Conservation (phyloP, 352 stramenopile genomes). For the Globisporangium radiosum region DNA sequence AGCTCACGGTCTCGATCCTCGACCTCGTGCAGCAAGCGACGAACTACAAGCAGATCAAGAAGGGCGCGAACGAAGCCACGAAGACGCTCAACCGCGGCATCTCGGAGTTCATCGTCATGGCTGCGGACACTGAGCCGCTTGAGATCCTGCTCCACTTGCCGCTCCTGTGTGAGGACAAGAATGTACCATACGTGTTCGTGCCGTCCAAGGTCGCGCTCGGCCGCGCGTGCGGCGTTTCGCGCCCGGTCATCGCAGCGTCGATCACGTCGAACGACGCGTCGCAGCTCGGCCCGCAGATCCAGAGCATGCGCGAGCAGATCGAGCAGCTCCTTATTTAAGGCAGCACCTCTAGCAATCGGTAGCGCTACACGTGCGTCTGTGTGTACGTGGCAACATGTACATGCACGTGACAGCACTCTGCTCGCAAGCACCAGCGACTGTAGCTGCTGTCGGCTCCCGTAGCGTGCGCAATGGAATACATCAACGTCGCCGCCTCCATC, state of each 20-base stretch:
- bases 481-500: too few species aligned
- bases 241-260: constrained; percentile 97
- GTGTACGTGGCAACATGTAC: too few species aligned
- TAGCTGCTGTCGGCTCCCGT: too few species aligned
- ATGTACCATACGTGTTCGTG: constrained; percentile 89
- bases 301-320: constrained; percentile 99
- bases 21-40: constrained; percentile 98
- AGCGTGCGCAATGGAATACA: too few species aligned
- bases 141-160: constrained; percentile 99
- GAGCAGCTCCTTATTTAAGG: constrained; percentile 99
- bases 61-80: constrained; percentile 99
- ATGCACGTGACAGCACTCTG: not conserved
- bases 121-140: constrained; percentile 98
- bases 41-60: constrained; percentile 99
- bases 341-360: too few species aligned
- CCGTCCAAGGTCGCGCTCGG: constrained; percentile 98
- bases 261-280: constrained; percentile 99
- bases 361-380: too few species aligned
- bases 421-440: too few species aligned
- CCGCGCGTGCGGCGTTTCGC: constrained; percentile 97
- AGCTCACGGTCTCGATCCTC: constrained; percentile 98
- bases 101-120: constrained; percentile 99
- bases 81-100: constrained; percentile 99
- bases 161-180: constrained; percentile 98
- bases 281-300: constrained; percentile 98